Evolutionary conservation across 2,329 filamentous ascomycete species (phyloP), one percentile per base, ranked within the genome.

Genomic region (Cadophora gregata): DNA sequence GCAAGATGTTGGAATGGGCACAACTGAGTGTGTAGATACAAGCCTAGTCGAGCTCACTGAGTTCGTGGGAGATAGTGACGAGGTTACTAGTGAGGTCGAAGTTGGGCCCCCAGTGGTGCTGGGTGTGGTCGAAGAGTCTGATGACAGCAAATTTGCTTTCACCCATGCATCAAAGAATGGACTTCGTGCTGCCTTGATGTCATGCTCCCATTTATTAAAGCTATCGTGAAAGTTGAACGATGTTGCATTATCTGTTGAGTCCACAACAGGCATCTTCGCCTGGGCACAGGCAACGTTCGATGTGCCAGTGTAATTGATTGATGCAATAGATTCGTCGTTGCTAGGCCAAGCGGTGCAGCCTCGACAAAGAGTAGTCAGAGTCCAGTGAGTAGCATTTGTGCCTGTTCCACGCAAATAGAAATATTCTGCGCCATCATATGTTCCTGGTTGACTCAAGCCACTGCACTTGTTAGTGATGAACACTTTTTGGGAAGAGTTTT

Each of bases 371-470:
- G 59, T 63, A 19, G 53, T 68, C 3, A 68, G 47, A 24, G 66
- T 65, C 55, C 36, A 56, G 25, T 68, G 66, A 1, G 64, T 69
- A 24, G 38, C 45, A 55, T 69, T 69, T 29, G 64, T 61, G 10
- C 45, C 53, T 9, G 62, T 66, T 8, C 67, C 67, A n/a, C 60
- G 60, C 7, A 69, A 36, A 53, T 67, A 61, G 31, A 62, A 67
- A 50, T 69, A 69, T 31, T 66, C 62, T 25, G 67, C 64, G 21
- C 29, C 38, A 45, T 47, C 61, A n/a, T 67, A 69, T n/a, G 58
- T 25, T 24, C 27, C 19, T 24, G 67, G 67, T 14, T 66, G 63
- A 36, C 53, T 65, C 24, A 65, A n/a, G 9, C 60, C 66, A 48
- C 63, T 68, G 45, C 8, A 33, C 8, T 9, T 36, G 51, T 68